A percentile compares a stretch with the other conserved stretches of the same genome.
Conservation (phyloP, 1,284 basidiomycete species). For the Neonothopanus nambi region DNA sequence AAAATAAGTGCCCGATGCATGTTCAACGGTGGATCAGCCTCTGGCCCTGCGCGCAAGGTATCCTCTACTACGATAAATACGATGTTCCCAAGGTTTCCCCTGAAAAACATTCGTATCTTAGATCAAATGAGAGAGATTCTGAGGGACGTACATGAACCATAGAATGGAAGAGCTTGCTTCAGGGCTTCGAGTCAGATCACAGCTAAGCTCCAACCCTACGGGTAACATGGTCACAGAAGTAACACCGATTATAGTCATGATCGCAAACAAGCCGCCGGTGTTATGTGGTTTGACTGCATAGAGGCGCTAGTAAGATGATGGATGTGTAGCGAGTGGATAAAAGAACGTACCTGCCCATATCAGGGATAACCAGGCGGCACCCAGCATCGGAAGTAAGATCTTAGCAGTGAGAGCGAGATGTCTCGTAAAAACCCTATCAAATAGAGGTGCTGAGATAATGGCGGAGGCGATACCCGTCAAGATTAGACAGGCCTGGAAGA, state of each 20-base stretch:
- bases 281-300: conserved; percentile 63
- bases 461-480: conserved; percentile 70
- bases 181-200: conserved; percentile 75
- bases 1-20: conserved; percentile 68
- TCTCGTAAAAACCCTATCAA: conserved; percentile 76
- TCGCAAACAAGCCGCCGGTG: conserved; percentile 55
- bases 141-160: conserved; percentile 60
- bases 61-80: conserved; percentile 67
- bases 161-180: conserved; percentile 73
- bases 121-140: conserved; percentile 4
- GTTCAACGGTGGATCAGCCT: conserved; percentile 66
- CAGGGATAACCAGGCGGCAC: conserved; percentile 63
- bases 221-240: conserved; percentile 69
- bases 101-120: conserved; percentile 24
- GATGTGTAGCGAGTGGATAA: not conserved
- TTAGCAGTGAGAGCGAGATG: conserved; percentile 63
- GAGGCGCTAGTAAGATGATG: conserved; percentile 1
- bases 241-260: conserved; percentile 68
- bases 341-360: conserved; percentile 71
- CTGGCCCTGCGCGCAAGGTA: conserved; percentile 58
- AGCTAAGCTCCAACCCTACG: conserved; percentile 71
- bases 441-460: conserved; percentile 65
- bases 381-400: conserved; percentile 59
- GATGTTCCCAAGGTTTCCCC: conserved; percentile 64
- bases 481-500: conserved; percentile 48